Base-by-base conservation (phyloP, 164 flowering plant genomes). In the Magnolia kwangsiensis region DNA sequence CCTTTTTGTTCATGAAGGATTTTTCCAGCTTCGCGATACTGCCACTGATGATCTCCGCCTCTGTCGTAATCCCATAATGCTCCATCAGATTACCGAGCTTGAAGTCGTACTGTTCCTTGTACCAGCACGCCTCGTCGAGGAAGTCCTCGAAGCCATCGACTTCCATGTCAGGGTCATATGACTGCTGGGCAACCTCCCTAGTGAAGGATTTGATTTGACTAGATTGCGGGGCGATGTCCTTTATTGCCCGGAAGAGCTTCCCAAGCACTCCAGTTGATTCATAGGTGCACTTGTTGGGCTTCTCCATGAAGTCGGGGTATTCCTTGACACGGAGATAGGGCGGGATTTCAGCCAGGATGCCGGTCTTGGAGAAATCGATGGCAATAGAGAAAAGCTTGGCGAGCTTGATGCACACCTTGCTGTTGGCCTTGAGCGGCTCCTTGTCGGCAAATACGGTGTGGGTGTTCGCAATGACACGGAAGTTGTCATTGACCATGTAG, bases 251-350 rank as follows among this genome's bases (percentile, higher is more conserved):
- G 78, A 85, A 93, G 24, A 83, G 83, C 69, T 83, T 83, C 19
- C 85, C 81, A 50, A 83, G 74, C 67, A 83, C 83, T 51, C 75
- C 23, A 0, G 58, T 58, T 4, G 98, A 94, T 63, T 76, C 79
- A 72, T 94, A 94, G 13, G 88, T 90, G 19, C 88, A 78, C 79
- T 83, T 91, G 80, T 91, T 94, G 3, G 79, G 89, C 83, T 93
- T 95, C 24, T 95, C 97, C 95, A 91, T 95, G 86, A 92, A 94
- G 78, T 94, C 97, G 23, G 98, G 97, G 75, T 81, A 94, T 63
- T 86, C 88, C 80, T 85, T 88, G 61, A 86, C 90, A 23, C 78
- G 82, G 8, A 90, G 80, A 24, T 85, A 69, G 45, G 45, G 45
- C 0, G 96, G 95, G 61, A 93, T 89, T 76, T 78, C 85, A 14